Evolutionary conservation across 768 basidiomycete species (phyloP), one percentile per base, ranked within the genome.

Genomic region (Boletellus ananas): DNA sequence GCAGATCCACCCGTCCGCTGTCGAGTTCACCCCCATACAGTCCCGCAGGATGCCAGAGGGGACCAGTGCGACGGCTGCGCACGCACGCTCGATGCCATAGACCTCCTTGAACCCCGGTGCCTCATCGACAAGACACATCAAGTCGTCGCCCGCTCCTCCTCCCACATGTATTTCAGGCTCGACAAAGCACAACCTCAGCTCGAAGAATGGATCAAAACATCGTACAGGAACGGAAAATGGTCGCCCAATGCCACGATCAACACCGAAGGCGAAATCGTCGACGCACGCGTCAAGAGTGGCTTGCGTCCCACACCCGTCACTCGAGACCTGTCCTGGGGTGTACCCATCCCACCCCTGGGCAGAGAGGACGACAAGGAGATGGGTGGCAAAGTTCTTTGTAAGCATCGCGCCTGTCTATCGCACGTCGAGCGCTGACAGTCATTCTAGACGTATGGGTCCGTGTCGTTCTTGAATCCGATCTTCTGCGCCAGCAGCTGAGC

Each of bases 41-140:
- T 23, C 7, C 34, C 40, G 17, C 49, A 92, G 87, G 96, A 97
- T 60, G 96, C 95, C 31, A 88, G 96, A 33, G 96, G 96, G 8
- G 96, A 99, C 67, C 96, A 99, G 73, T 99, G 96, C 68, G 96
- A 99, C 68, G 76, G 83, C 47, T 99, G 96, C 67, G 84, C 86
- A 39, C 80, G 90, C 47, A 97, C 96, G 2, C 80, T 96, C 38
- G 92, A 97, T 56, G 92, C 96, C 2, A 80, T 94, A 52, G 93
- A 96, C 59, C 79, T 99, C 47, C 78, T 97, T 68, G 86, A 92
- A 58, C 96, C 96, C n/a, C 84, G 94, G 37, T 99, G 96, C 66
- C 81, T 94, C 47, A 78, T 96, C 49, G 77, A 93, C 70, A 87
- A 83, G 65, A 74, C 81, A 0, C 94, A 95, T 64, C 78, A 72